phyloP scores from a whole-genome alignment of 371 early-diverging fungal genomes.

The Rhizopus delemar region DNA sequence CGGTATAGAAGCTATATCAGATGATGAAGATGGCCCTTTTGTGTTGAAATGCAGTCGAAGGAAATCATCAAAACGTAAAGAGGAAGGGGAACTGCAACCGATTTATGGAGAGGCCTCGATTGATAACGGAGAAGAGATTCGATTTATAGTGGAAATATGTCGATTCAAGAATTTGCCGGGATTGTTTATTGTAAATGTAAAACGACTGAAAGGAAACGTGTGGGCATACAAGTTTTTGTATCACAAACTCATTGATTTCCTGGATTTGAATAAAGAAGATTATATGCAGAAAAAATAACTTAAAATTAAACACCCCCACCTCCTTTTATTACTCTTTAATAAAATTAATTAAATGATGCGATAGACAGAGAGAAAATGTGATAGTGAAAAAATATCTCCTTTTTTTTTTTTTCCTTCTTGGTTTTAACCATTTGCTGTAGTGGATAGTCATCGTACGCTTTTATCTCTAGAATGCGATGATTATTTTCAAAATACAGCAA shows the following conservation, averaged over 20 bases:
- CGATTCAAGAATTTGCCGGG: conserved; percentile 81
- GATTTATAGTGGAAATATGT: conserved; percentile 84
- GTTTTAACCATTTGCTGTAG: too few species aligned
- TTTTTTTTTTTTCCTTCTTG: too few species aligned
- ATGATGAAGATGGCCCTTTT: conserved; percentile 62
- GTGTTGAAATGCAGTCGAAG: conserved; percentile 71
- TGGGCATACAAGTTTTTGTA: conserved; percentile 93
- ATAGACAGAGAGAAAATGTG: too few species aligned
- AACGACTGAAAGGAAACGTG: conserved; percentile 81
- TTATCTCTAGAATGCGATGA: too few species aligned
- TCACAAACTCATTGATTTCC: conserved; percentile 62
- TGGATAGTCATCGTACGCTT: too few species aligned
- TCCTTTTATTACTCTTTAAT: too few species aligned
- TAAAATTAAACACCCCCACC: neutral
- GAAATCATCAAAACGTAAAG: conserved; percentile 25
- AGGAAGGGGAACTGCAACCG: conserved; percentile 50
- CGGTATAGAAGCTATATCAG: conserved; percentile 63
- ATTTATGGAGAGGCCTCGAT: conserved; percentile 91
- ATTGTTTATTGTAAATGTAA: conserved; percentile 85
- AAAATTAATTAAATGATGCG: too few species aligned
- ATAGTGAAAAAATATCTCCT: too few species aligned
- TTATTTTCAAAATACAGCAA: too few species aligned
- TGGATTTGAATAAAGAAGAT: conserved; percentile 54
- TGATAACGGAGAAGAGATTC: conserved; percentile 80
- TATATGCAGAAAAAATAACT: conserved; percentile 19